These are phyloP conservation scores for Colletotrichum euphorbiae DNA, from an alignment of 2,329 filamentous ascomycete genomes.

Conservation along the genomic window DNA sequence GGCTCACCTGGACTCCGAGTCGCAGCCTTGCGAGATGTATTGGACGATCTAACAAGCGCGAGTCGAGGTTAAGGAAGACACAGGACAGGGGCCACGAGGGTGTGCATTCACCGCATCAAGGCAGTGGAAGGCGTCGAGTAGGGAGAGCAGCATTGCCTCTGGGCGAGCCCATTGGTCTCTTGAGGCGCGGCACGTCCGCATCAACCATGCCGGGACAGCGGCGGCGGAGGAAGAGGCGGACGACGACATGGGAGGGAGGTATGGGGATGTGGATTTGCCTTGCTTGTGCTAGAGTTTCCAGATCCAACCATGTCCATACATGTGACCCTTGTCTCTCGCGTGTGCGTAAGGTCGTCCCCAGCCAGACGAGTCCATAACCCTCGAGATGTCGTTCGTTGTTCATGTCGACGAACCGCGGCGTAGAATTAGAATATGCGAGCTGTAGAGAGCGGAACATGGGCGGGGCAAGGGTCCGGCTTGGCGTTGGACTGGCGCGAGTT, in stretches of 20 bases:
- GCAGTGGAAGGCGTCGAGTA: slow-evolving; percentile 25
- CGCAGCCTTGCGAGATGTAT: slow-evolving; percentile 25
- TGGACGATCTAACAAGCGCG: slow-evolving; percentile 25
- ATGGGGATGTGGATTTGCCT: background rate
- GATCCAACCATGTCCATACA: no score
- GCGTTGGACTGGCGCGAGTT: slow-evolving; percentile 19
- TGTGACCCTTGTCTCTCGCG: no score
- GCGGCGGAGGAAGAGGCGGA: slow-evolving; percentile 12
- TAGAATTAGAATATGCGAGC: background rate
- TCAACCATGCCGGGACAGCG: background rate
- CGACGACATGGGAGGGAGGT: background rate
- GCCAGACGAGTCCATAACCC: no score
- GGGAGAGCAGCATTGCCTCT: slow-evolving; percentile 4
- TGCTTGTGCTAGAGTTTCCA: no score
- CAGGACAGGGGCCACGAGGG: background rate
- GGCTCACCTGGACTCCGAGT: slow-evolving; percentile 12
- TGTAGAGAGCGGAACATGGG: slow-evolving; percentile 7
- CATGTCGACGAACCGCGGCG: background rate
- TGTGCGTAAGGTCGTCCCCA: background rate
- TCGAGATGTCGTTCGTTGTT: background rate
- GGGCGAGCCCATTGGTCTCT: slow-evolving; percentile 1
- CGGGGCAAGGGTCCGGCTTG: slow-evolving; percentile 28
- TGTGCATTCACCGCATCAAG: slow-evolving; percentile 23
- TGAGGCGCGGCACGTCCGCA: slow-evolving; percentile 7
- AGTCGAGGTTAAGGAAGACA: slow-evolving; percentile 21